Evolutionary conservation across 352 stramenopile genomes (phyloP), one percentile per base, ranked within the genome.

Genomic region (Elongisporangium anandrum): DNA sequence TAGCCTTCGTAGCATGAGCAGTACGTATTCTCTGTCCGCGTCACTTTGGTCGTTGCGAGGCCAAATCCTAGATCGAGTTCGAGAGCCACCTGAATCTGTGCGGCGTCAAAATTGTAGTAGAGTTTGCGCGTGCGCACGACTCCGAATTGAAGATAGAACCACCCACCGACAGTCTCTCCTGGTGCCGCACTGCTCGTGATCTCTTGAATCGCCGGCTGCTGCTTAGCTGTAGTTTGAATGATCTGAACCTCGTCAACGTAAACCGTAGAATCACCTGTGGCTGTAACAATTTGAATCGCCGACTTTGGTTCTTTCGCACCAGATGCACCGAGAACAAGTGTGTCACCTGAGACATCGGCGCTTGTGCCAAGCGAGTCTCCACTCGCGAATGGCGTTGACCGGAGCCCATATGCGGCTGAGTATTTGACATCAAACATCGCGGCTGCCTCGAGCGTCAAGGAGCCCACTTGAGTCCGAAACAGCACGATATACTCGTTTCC

Each of bases 11-110:
- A 76, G 63, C 86, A 93, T 7, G 63, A 80, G 57, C 86, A 94
- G 54, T 76, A 92, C 0, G 72, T 87, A 45, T 95, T 95, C 26
- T 70, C 65, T 6, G 66, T 60, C 0, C 86, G 73, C 2, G 65
- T 71, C 15, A 95, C 80, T 34, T 63, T 69, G 8, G 92, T 72
- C 16, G 78, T 87, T 21, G 88, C 67, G 20, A 69, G 61, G 0
- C 69, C 77, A 58, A 94, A 87, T 0, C 80, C 81, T n/a, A 95
- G 66, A 59, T 94, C 86, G 15, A 91, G 65, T 52, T 95, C 79
- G 7, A 94, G 50, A 1, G 85, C 81, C 1, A 94, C 77, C 3
- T 72, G 72, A 4, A 95, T 29, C 56, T 94, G 83, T 1, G 60
- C 74, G 0, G 72, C 69, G 38, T 95, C 83, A 56, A 85, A 87